These are phyloP conservation scores for Colletotrichum tropicale DNA, from an alignment of 2,329 filamentous ascomycete genomes.

Conservation along the genomic window DNA sequence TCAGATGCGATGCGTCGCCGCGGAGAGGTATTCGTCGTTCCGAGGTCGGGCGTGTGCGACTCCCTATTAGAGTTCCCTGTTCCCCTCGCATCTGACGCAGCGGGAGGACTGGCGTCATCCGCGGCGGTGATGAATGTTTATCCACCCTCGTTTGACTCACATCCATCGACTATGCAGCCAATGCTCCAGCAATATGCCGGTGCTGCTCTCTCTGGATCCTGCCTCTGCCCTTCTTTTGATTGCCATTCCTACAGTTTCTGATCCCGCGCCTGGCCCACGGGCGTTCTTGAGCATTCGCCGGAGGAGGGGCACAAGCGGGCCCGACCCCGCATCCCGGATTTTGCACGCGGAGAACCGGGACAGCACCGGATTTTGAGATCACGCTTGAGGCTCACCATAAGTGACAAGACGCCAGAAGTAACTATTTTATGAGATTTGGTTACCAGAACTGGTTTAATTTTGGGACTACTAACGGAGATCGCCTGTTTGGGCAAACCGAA, in stretches of 20 bases:
- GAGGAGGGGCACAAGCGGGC: neutral
- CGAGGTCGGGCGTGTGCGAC: neutral
- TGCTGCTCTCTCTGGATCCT: accelerated
- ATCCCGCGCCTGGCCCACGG: neutral
- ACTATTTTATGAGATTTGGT: too few relatives aligned
- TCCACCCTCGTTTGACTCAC: neutral
- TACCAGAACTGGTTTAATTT: too few relatives aligned
- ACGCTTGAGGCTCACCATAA: neutral
- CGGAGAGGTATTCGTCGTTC: neutral
- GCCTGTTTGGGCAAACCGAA: neutral
- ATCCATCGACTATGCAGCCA: neutral
- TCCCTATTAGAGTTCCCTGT: neutral
- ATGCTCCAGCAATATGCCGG: accelerated
- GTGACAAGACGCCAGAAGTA: neutral
- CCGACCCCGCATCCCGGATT: neutral
- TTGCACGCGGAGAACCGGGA: neutral
- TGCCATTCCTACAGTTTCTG: accelerated
- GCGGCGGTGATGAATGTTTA: neutral
- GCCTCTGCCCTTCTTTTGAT: accelerated
- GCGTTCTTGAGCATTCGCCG: neutral
- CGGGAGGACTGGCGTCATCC: neutral
- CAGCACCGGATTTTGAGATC: neutral
- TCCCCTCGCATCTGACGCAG: neutral
- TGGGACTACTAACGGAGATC: too few relatives aligned
- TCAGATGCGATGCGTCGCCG: neutral